Base-by-base conservation (phyloP, 805 yeast species). In the Spathaspora hagerdaliae region DNA sequence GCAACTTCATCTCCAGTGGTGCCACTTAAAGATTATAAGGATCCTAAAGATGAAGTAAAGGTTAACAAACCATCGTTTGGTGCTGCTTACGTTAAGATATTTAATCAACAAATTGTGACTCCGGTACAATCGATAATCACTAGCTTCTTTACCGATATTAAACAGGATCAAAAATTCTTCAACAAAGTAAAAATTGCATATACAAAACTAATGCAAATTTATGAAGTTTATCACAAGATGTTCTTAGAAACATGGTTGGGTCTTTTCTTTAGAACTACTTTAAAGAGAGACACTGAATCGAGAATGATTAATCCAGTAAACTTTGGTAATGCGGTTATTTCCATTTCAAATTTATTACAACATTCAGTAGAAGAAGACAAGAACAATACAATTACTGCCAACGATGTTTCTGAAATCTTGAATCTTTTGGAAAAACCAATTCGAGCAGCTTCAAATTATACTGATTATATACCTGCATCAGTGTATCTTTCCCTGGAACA, bases 341-440 rank as follows among this genome's bases (percentile, higher is more conserved):
- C 86, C 1, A 59, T 85, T 10, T 65, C 87, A 2, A 74, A 83
- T 42, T 66, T 84, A 45, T 65, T 82, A 14, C 62, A 81, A 6
- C 81, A 78, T 55, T 80, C 90, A 1, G 71, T 79, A 24, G 80
- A 77, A 41, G 90, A 85, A 57, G 90, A 83, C 51, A 79, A 78
- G 46, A 75, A 68, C 43, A 75, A 78, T 27, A 66, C 75, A 6
- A 78, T 83, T 2, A 73, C 74, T 3, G 73, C 75, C 8, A 69
- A 79, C 12, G 65, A 68, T 15, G 72, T 86, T 13, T 74, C 84
- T 7, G 85, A 83, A 37, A 75, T 79, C 2, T 63, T 86, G 45
- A 79, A 79, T 34, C 60, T 79, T 10, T 64, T 85, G 35, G 88
- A 85, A 44, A 73, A 73, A 45, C 79, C 87, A 2, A 79, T 84